Conservation (phyloP, 176 grass and related monocot species). For the Musa itinerans region DNA sequence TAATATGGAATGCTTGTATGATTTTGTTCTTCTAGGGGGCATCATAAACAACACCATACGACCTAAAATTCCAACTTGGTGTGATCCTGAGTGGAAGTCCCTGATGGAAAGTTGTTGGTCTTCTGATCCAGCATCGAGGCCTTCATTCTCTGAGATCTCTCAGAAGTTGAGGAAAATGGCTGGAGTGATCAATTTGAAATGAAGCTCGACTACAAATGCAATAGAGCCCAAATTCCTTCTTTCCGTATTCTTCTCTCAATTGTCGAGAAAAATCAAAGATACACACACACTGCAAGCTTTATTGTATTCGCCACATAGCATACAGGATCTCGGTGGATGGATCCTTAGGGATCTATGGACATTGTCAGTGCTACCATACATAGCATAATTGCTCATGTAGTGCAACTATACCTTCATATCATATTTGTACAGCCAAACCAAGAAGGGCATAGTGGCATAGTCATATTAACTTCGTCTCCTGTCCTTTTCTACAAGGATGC, state of each 20-base stretch:
- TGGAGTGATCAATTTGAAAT: constrained; percentile 20
- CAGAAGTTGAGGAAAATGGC: constrained; percentile 15
- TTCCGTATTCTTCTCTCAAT: neutral
- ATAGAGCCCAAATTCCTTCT: neutral
- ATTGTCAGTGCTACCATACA: neutral
- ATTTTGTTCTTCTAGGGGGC: constrained; percentile 2
- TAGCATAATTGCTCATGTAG: neutral
- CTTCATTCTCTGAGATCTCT: constrained; percentile 21
- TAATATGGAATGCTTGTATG: neutral
- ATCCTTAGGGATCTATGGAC: neutral
- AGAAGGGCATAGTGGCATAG: neutral
- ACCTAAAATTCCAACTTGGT: constrained; percentile 17
- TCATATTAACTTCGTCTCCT: neutral
- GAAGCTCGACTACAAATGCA: neutral
- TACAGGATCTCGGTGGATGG: neutral
- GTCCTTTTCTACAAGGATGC: neutral
- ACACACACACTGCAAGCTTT: neutral
- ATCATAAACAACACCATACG: constrained; percentile 11
- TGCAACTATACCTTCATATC: constrained; percentile 2
- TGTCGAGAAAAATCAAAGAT: neutral
- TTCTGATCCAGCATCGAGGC: constrained; percentile 15
- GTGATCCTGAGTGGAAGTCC: constrained; percentile 19
- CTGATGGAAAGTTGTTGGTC: constrained; percentile 27
- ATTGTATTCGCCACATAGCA: neutral
- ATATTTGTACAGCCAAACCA: constrained; percentile 1